Base-by-base conservation (phyloP, 306 rosid genomes). In the Dalbergia cultrata region DNA sequence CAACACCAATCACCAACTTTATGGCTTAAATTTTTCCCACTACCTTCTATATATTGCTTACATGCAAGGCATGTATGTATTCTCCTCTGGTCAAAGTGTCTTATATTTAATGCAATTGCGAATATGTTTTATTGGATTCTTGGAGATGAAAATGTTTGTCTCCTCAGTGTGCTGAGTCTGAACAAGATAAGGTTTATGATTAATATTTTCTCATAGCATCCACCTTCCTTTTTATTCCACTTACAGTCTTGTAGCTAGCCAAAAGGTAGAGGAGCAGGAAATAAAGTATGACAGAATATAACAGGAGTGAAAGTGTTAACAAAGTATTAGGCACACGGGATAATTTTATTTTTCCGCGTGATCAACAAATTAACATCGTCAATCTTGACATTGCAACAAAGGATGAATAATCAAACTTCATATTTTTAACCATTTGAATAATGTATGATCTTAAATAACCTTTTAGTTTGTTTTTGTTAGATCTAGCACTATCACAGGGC, bases 121-220 rank as follows among this genome's bases (percentile, higher is more conserved):
- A 49, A 82, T 67, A 49, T 39, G 56, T 68, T 33, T 67, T 58
- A 12, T 39, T 19, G 1, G 6, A 70, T 61, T 52, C 19, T 62
- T 37, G 14, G 18, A 49, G 74, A 52, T 75, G 73, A 65, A 74
- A 53, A 11, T 78, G 54, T 57, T 9, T 60, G 19, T 57, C 49
- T 66, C 16, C 18, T 81, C 61, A 52, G 7, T 67, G 54, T 72
- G 83, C 18, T 67, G 81, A 61, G 63, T 77, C 21, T 85, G 80
- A 26, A 72, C 13, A 10, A 67, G 78, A 73, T 53, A 77, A 16
- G 50, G 35, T 13, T 17, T 12, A 16, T 72, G 13, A 53, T 66
- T 21, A 41, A 67, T 60, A 31, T 72, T 49, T 17, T 13, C 70
- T 66, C 78, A 21, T 57, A 8, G 59, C 71, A 54, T 74, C 52